Evolutionary conservation across 2,329 filamentous ascomycete genomes (phyloP), one percentile per base, ranked within the genome.

Genomic region (Xylariaceae sp.): DNA sequence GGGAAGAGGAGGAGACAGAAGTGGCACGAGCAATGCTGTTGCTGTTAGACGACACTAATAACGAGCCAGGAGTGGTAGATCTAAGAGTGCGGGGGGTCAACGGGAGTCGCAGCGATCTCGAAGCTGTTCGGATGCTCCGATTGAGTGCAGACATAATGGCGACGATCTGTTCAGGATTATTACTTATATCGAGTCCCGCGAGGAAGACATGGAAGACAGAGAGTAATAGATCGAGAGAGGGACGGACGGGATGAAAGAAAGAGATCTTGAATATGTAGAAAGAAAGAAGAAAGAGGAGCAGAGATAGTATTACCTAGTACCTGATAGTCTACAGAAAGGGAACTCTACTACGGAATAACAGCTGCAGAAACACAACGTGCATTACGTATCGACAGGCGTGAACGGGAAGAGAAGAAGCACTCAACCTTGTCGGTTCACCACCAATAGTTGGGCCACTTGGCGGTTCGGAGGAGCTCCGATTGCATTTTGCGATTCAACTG

Each of bases 111-210:
- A 83, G 73, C 68, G 80, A 79, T 76, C 76, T 81, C 67, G 81
- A 79, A 63, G 78, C 81, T 67, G 80, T 77, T 69, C 80, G 78
- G 67, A 84, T 73, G 72, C 78, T 78, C 69, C 81, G 80, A 70
- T 77, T 77, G 74, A 80, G 77, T 71, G 78, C 77, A 73, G 81
- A 83, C 81, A 83, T 83, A 7, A 56, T 63, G 59, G 53, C 54
- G 53, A 18, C 8, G 39, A 23, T 2, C 13, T 8, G 30, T 49
- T 30, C 9, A n/a, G 15, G 42, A 15, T 17, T 18, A 17, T 47
- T 35, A 15, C 42, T 51, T 47, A 30, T 15, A 15, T 44, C 55
- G 13, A 51, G 23, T 39, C 37, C 51, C 48, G 49, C 49, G 15
- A 42, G 39, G 34, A 7, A 45, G 48, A 34, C 51, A 15, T 9